Percentiles rank a stretch among this genome's conserved stretches.
Evolutionary conservation across 2,329 filamentous ascomycete genomes (phyloP).

Genomic region (Diaporthe sp.): DNA sequence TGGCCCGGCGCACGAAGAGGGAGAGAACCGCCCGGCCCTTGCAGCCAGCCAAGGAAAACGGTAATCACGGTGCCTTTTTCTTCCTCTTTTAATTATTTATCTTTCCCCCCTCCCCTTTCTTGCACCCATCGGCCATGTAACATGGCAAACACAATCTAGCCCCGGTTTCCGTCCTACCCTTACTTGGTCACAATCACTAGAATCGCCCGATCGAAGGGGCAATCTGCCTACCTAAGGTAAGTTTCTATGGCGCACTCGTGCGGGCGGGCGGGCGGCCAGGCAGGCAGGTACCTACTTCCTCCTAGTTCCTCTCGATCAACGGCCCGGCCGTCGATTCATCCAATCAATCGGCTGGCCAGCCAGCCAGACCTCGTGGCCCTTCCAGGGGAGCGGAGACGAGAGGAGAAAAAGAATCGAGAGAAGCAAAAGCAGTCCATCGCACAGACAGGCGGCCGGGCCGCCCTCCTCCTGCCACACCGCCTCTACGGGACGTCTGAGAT

Average conservation of each 20-base stretch:
- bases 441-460: conserved; percentile 18
- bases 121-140: conserved; percentile 7
- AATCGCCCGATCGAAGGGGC: conserved; percentile 25
- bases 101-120: neutral
- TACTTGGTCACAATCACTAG: neutral
- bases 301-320: conserved; percentile 5
- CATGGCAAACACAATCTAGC: conserved; percentile 12
- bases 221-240: neutral
- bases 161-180: neutral
- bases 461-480: neutral
- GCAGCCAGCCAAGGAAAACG: neutral
- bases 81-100: neutral
- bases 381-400: conserved; percentile 30
- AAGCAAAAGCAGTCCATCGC: conserved; percentile 20
- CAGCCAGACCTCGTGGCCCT: conserved; percentile 23
- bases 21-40: neutral
- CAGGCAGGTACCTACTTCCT: neutral
- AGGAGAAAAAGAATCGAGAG: neutral
- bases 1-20: neutral
- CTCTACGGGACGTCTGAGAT: conserved; percentile 15
- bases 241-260: neutral
- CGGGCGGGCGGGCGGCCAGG: neutral
- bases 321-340: conserved; percentile 4
- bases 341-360: neutral
- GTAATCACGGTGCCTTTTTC: neutral